Evolutionary conservation across 179 eudicot species (phyloP).

Genomic region (Beta macrorhiza): DNA sequence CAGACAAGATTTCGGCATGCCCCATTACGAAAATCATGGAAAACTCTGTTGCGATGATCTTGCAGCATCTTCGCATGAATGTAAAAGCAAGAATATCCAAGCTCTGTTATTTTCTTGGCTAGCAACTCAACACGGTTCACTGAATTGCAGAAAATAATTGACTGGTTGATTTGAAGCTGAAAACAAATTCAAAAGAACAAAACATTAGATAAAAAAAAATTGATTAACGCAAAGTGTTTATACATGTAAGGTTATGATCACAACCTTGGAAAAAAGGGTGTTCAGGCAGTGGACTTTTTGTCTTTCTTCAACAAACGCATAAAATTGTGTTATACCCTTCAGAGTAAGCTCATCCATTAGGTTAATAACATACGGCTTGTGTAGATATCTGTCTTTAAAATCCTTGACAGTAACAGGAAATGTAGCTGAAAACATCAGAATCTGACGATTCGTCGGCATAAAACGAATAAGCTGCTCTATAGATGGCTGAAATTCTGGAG

Average conservation of each 20-base stretch:
- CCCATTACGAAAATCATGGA: slow-evolving; percentile 86
- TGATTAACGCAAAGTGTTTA: neutral
- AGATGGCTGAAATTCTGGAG: slow-evolving; percentile 84
- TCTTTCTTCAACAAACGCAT: slow-evolving; percentile 90
- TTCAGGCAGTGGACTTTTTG: slow-evolving; percentile 90
- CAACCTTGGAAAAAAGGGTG: slow-evolving; percentile 82
- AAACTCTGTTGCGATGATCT: slow-evolving; percentile 84
- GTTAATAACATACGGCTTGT: slow-evolving; percentile 71
- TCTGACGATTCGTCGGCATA: slow-evolving; percentile 60
- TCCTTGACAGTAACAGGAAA: slow-evolving; percentile 85
- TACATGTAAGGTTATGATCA: slow-evolving; percentile 15
- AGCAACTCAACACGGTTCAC: slow-evolving; percentile 80
- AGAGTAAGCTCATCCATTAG: slow-evolving; percentile 84
- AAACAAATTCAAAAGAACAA: slow-evolving; percentile 15
- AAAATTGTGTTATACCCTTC: slow-evolving; percentile 74
- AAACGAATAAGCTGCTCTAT: slow-evolving; percentile 64
- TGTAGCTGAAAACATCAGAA: slow-evolving; percentile 86
- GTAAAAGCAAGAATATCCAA: slow-evolving; percentile 87
- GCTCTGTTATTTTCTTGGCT: slow-evolving; percentile 84
- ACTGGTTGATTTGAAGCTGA: slow-evolving; percentile 89
- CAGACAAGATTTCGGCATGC: slow-evolving; percentile 92
- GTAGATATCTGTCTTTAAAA: slow-evolving; percentile 66
- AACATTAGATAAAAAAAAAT: neutral
- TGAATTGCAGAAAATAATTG: slow-evolving; percentile 82
- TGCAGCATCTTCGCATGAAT: slow-evolving; percentile 91